Evolutionary conservation across 2,329 filamentous ascomycete genomes (phyloP).

Genomic region (Penicillium sp.): DNA sequence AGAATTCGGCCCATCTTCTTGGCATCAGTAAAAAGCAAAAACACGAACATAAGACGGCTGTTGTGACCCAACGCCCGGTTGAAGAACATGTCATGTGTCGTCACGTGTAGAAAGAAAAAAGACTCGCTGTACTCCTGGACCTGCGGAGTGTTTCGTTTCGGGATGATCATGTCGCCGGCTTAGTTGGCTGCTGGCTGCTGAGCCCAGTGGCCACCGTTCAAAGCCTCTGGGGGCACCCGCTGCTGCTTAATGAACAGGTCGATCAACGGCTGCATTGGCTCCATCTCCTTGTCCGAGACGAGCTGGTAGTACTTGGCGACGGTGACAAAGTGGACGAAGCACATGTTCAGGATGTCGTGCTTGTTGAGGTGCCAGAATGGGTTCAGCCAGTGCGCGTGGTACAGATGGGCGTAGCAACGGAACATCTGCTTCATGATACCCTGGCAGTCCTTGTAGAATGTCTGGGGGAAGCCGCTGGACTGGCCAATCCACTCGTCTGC

Average conservation of each 20-base stretch:
- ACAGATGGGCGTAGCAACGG: constrained; percentile 95
- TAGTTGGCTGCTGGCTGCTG: constrained; percentile 44
- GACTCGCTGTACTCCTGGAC: constrained; percentile 20
- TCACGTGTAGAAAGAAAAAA: constrained; percentile 25
- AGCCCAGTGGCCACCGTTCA: constrained; percentile 51
- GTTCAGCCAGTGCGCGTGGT: constrained; percentile 91
- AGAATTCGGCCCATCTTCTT: constrained; percentile 22
- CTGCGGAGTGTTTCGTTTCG: constrained; percentile 15
- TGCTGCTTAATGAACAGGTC: constrained; percentile 91
- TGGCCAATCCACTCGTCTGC: constrained; percentile 80
- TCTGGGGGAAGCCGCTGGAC: constrained; percentile 87
- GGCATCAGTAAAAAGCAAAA: constrained; percentile 29
- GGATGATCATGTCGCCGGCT: constrained; percentile 16
- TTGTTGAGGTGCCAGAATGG: constrained; percentile 81
- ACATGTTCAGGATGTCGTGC: constrained; percentile 77
- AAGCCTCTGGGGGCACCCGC: constrained; percentile 75
- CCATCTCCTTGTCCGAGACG: constrained; percentile 85
- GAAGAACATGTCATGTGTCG: constrained; percentile 38
- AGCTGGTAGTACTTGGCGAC: constrained; percentile 82
- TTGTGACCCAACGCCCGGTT: constrained; percentile 43
- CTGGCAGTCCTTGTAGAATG: constrained; percentile 89
- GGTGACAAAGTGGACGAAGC: constrained; percentile 83
- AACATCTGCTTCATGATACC: constrained; percentile 98
- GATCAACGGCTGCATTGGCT: constrained; percentile 94
- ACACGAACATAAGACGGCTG: constrained; percentile 35